phyloP scores from a whole-genome alignment of 768 basidiomycete genomes.

The Calocybe gangraenosa region DNA sequence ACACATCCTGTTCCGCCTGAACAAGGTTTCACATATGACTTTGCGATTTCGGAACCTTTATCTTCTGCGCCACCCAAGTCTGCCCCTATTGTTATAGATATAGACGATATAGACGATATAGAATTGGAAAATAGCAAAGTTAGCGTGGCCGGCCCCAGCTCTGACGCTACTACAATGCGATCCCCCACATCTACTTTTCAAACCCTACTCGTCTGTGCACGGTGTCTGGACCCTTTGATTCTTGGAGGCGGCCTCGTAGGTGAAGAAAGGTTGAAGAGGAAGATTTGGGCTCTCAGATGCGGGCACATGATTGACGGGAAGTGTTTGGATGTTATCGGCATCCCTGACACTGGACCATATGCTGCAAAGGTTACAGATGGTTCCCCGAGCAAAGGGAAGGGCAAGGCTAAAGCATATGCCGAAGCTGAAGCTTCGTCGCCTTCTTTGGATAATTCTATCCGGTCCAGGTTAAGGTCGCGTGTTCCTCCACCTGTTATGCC shows the following conservation, averaged over 20 bases:
- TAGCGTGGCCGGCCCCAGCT: conserved; percentile 12
- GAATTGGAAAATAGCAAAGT: conserved; percentile 13
- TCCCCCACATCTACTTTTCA: conserved; percentile 20
- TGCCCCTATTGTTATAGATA: conserved; percentile 37
- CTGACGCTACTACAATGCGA: neutral
- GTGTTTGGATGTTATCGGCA: conserved; percentile 59
- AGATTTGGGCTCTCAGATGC: conserved; percentile 71
- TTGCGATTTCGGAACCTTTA: conserved; percentile 39
- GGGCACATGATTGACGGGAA: conserved; percentile 80
- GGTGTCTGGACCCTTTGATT: conserved; percentile 61
- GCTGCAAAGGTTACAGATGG: conserved; percentile 5
- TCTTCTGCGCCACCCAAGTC: conserved; percentile 14
- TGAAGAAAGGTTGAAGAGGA: conserved; percentile 39
- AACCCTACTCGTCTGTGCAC: conserved; percentile 60
- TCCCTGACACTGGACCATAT: conserved; percentile 7
- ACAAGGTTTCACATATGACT: conserved; percentile 68
- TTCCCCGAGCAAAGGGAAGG: conserved; percentile 32
- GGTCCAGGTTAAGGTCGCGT: conserved; percentile 56
- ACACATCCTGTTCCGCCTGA: conserved; percentile 57
- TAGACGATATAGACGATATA: conserved; percentile 29
- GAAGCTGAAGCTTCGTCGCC: conserved; percentile 5
- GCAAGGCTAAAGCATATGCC: conserved; percentile 22
- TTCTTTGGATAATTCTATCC: conserved; percentile 36
- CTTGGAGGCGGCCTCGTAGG: conserved; percentile 45
- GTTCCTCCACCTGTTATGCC: conserved; percentile 9